Percentiles rank a stretch among this genome's conserved stretches.
These are phyloP conservation scores for Clitocybe nebularis DNA, from an alignment of 1,284 basidiomycete genomes.

Conservation along the genomic window DNA sequence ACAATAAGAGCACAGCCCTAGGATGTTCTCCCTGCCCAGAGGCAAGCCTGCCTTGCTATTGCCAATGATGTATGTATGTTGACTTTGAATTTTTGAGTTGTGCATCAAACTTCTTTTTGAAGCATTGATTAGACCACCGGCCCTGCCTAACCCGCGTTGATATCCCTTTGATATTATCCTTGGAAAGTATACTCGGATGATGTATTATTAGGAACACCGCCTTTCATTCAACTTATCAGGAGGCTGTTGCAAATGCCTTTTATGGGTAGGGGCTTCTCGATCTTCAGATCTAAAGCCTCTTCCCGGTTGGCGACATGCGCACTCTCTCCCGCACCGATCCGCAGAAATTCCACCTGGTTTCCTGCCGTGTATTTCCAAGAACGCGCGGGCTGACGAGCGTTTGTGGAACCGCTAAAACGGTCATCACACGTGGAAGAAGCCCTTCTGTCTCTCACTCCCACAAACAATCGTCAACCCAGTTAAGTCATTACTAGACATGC, in stretches of 20 bases:
- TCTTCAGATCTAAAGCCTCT: slow-evolving; percentile 23
- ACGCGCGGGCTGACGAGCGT: slow-evolving; percentile 17
- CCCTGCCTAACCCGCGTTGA: slow-evolving; percentile 11
- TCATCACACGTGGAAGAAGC: slow-evolving; percentile 21
- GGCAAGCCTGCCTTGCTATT: no score
- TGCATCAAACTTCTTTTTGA: no score
- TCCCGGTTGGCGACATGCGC: slow-evolving; percentile 25
- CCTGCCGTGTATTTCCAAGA: slow-evolving; percentile 18
- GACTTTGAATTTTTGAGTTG: no score
- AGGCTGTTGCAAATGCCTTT: neutral
- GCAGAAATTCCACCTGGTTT: slow-evolving; percentile 30
- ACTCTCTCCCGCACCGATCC: slow-evolving; percentile 28
- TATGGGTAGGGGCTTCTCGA: slow-evolving; percentile 18
- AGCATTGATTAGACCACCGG: neutral
- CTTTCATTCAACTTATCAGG: neutral
- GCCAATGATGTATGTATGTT: no score
- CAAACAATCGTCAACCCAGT: slow-evolving; percentile 20
- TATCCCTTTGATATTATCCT: neutral
- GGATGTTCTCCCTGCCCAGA: no score
- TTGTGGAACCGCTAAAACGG: slow-evolving; percentile 15
- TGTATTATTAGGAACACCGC: no score
- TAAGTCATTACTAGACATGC: slow-evolving; percentile 20
- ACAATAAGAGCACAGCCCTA: no score
- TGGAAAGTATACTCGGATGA: neutral
- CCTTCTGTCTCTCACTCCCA: slow-evolving; percentile 23